phyloP scores from a whole-genome alignment of 495 filamentous ascomycete genomes.

The Daldinia childiae region DNA sequence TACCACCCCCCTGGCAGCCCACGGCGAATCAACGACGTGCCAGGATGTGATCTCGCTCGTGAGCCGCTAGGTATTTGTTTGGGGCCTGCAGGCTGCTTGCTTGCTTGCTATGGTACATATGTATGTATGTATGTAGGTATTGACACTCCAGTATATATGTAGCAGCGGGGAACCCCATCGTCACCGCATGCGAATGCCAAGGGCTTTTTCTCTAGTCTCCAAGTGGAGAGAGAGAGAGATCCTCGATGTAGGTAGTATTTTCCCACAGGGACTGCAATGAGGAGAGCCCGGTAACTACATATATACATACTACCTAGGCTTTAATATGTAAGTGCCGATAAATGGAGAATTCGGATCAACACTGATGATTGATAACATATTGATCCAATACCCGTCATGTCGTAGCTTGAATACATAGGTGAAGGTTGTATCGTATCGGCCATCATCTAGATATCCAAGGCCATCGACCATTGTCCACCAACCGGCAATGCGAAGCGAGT shows the following conservation, averaged over 20 bases:
- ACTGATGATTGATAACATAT: conserved; percentile 12
- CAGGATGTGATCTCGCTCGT: conserved; percentile 37
- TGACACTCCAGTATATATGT: background rate
- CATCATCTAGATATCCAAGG: too few relatives aligned
- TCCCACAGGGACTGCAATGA: background rate
- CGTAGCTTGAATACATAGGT: conserved; percentile 6
- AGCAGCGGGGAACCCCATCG: conserved; percentile 32
- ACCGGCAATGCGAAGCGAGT: conserved; percentile 30
- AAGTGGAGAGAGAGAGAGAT: conserved; percentile 31
- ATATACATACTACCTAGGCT: background rate
- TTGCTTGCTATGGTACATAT: too few relatives aligned
- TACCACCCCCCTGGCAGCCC: conserved; percentile 8
- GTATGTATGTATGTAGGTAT: background rate
- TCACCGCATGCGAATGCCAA: conserved; percentile 38
- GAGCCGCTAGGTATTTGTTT: conserved; percentile 42
- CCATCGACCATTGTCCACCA: background rate
- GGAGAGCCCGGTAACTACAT: background rate
- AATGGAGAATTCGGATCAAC: background rate
- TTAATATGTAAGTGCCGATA: background rate
- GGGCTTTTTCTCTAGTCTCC: conserved; percentile 12
- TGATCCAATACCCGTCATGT: conserved; percentile 16
- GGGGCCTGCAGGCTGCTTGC: conserved; percentile 24
- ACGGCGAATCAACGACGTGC: conserved; percentile 38
- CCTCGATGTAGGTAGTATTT: conserved; percentile 29
- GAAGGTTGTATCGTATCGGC: conserved; percentile 19